A percentile compares a stretch with the other conserved stretches of the same genome.
Conservation (phyloP, 2,329 filamentous ascomycete species). For the Coniochaeta pulveracea region DNA sequence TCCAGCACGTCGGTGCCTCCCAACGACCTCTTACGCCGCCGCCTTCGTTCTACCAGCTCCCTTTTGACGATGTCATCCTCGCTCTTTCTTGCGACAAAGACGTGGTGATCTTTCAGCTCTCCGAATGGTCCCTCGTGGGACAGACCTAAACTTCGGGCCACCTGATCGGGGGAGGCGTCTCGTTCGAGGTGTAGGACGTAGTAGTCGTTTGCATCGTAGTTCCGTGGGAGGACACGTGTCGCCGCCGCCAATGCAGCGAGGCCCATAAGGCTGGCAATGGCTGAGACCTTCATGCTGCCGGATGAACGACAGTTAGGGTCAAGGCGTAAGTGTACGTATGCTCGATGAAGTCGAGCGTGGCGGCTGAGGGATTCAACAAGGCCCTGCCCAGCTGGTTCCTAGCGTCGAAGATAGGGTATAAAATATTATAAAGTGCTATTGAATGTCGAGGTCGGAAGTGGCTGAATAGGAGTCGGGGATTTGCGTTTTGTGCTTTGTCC, state of each 20-base stretch:
- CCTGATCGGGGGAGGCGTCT: conserved; percentile 50
- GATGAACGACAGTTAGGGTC: too few species aligned
- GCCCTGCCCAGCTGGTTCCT: too few species aligned
- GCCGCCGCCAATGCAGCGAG: conserved; percentile 40
- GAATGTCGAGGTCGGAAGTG: too few species aligned
- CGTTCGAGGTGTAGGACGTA: conserved; percentile 79
- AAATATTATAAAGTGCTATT: too few species aligned
- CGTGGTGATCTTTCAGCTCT: conserved; percentile 68
- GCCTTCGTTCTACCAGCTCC: conserved; percentile 39
- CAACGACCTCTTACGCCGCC: conserved; percentile 50
- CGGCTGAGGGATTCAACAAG: too few species aligned
- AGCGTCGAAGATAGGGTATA: too few species aligned
- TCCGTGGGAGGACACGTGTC: conserved; percentile 41
- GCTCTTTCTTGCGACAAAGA: conserved; percentile 65
- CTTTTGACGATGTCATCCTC: conserved; percentile 46
- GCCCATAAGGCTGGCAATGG: conserved; percentile 35
- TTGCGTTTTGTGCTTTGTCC: too few species aligned
- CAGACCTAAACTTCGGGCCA: conserved; percentile 65
- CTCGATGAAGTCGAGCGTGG: too few species aligned
- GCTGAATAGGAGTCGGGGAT: too few species aligned
- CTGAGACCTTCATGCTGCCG: conserved; percentile 37
- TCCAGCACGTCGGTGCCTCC: conserved; percentile 52
- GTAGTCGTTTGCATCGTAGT: conserved; percentile 78
- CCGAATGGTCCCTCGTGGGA: conserved; percentile 73
- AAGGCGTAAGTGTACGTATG: too few species aligned